A percentile compares a stretch with the other conserved stretches of the same genome.
phyloP scores from a whole-genome alignment of 306 rosid species.

The Canavalia gladiata region DNA sequence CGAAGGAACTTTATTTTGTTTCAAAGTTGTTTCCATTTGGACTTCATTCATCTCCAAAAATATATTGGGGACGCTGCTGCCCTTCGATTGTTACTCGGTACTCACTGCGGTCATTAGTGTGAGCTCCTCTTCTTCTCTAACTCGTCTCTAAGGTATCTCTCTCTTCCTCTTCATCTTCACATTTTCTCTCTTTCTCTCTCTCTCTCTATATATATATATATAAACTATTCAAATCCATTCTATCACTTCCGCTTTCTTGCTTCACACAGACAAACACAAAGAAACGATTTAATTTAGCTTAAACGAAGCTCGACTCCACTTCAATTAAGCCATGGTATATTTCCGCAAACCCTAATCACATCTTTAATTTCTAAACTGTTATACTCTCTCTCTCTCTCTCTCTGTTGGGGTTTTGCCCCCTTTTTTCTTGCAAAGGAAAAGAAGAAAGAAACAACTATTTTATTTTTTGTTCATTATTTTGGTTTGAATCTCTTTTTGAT shows the following conservation, averaged over 20 bases:
- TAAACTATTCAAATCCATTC: not conserved
- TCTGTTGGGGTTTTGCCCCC: not conserved
- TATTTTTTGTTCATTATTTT: no score
- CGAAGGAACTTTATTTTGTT: not conserved
- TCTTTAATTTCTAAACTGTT: not conserved
- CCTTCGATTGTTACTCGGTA: not conserved
- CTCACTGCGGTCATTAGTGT: no score
- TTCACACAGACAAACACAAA: not conserved
- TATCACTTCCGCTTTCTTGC: not conserved
- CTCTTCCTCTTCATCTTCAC: not conserved
- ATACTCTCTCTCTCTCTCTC: not conserved
- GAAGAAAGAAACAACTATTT: no score
- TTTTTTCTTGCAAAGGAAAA: not conserved
- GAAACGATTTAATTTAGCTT: not conserved
- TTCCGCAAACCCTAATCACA: not conserved
- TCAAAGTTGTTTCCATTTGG: not conserved
- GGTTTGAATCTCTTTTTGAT: not conserved
- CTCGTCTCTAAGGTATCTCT: not conserved
- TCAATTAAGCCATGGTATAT: not conserved
- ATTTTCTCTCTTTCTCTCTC: not conserved
- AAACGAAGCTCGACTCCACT: not conserved
- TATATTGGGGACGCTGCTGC: not conserved
- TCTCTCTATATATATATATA: not conserved
- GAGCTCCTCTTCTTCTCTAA: not conserved
- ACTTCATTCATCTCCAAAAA: not conserved